Evolutionary conservation across 2,329 filamentous ascomycete genomes (phyloP), one percentile per base, ranked within the genome.

Genomic region (Xylaria sp.): DNA sequence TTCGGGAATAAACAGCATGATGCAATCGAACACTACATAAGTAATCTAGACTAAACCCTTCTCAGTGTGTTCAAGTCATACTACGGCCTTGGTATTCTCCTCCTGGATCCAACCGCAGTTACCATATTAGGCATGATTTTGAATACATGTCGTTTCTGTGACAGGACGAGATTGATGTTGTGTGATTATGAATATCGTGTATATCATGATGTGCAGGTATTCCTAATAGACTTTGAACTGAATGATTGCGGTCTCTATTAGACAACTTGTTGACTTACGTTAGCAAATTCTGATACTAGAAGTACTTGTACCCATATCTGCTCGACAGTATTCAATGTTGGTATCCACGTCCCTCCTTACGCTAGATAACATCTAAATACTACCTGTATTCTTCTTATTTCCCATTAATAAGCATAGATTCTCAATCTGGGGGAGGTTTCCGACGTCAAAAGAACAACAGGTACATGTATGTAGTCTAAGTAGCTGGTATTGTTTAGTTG

Each of bases 1-100:
- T 32, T 53, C 45, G 47, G 48, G 58, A 53, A 61, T 61, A 61
- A 60, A 27, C 50, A n/a, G 47, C 11, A 47, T 60, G 11, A 30
- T 50, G 47, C n/a, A 50, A 42, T 42, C 39, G 39, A 36, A 36
- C 34, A 36, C 34, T 42, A 42, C 12, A 42, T 42, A 42, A 14
- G 24, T 27, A 27, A 27, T 4, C 12, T 19, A 34, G 45, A 50
- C 42, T 24, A 60, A n/a, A 24, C 19, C 45, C 32, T 24, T 21
- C 17, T 17, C 24, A 24, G 34, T 36, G 12, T 42, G 14, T 42
- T 42, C 39, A 17, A 42, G 39, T 14, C 8, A 14, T 42, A 42
- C 39, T 42, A 42, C 11, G 39, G 14, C 39, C 39, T 42, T 42
- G 39, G 39, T 42, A 42, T 42, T 17, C 39, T 42, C 9, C 39